Evolutionary conservation across 2,329 filamentous ascomycete species (phyloP), one percentile per base, ranked within the genome.

Genomic region (Hypoxylon sp.): DNA sequence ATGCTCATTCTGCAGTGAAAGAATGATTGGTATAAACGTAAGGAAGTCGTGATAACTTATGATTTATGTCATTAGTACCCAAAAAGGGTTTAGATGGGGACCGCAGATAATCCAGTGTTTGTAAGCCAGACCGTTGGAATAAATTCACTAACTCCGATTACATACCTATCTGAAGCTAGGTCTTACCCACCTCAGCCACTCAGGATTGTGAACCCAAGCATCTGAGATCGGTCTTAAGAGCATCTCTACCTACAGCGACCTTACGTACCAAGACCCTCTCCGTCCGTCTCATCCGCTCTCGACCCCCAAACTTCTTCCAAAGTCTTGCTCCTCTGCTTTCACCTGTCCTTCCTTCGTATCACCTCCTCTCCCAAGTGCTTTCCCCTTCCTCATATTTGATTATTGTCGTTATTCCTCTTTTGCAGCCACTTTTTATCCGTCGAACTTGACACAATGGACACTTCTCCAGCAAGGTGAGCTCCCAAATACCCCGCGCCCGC

Each of bases 391-490:
- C 25, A 39, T 45, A 37, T 56, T n/a, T 69, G 50, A 66, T 23
- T 55, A 45, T 37, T 54, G 4, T 16, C 27, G 16, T 34, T 60
- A 11, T 52, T 52, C 53, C n/a, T 37, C 58, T 37, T 54, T 45
- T 59, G 19, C 45, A 53, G 47, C 37, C 50, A 29, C 52, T 51
- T 47, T 11, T 50, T 32, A n/a, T 34, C 16, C 27, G 43, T 19
- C 43, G 63, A 60, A 61, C 48, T 51, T 56, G 65, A 70, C 71
- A 73, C 61, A 65, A 77, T 76, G 75, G 74, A 77, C 27, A 6
- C 27, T 19, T 69, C 70, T 48, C 68, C 74, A 62, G 72, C 71
- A 70, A 71, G 72, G 76, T 78, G 73, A 77, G 76, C 72, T 67
- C 27, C 45, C 23, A 47, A n/a, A 70, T 68, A 70, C 72, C 72